Conservation (phyloP, 2,329 filamentous ascomycete species). For the Tolypocladium endophyticum region DNA sequence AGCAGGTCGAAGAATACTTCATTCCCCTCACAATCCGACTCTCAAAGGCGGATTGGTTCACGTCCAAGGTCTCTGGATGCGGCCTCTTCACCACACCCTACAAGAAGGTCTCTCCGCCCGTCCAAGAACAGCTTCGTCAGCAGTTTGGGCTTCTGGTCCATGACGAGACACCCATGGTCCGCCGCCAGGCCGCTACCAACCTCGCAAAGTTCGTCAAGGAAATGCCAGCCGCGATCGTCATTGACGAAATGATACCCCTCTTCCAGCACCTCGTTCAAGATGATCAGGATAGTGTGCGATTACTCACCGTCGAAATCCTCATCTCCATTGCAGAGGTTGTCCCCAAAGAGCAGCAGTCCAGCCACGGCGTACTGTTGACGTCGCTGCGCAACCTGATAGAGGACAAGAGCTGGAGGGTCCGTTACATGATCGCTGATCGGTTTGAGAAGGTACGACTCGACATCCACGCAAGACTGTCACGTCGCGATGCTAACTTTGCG, state of each 20-base stretch:
- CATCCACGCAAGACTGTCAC: background rate
- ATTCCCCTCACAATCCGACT: conserved; percentile 91
- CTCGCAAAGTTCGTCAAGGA: conserved; percentile 96
- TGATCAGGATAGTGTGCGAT: conserved; percentile 92
- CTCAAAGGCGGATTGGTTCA: conserved; percentile 99
- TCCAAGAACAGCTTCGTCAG: conserved; percentile 83
- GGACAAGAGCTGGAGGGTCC: conserved; percentile 98
- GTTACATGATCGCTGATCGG: conserved; percentile 97
- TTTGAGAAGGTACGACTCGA: conserved; percentile 72
- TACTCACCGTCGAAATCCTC: conserved; percentile 91
- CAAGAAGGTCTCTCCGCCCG: conserved; percentile 74
- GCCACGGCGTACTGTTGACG: conserved; percentile 85
- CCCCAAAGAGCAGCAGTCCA: conserved; percentile 94
- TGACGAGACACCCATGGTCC: conserved; percentile 98
- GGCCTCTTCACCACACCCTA: conserved; percentile 92
- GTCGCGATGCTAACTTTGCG: background rate
- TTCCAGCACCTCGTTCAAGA: conserved; percentile 96
- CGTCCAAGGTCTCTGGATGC: conserved; percentile 95
- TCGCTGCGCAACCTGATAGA: conserved; percentile 90
- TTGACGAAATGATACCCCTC: conserved; percentile 97
- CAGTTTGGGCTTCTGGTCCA: conserved; percentile 91
- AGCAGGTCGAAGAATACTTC: conserved; percentile 95
- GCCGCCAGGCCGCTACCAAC: conserved; percentile 92
- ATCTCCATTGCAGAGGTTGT: conserved; percentile 95
- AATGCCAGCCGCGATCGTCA: conserved; percentile 82